These are phyloP conservation scores for Primulina eburnea DNA, from an alignment of 257 asterid species.

Conservation along the genomic window DNA sequence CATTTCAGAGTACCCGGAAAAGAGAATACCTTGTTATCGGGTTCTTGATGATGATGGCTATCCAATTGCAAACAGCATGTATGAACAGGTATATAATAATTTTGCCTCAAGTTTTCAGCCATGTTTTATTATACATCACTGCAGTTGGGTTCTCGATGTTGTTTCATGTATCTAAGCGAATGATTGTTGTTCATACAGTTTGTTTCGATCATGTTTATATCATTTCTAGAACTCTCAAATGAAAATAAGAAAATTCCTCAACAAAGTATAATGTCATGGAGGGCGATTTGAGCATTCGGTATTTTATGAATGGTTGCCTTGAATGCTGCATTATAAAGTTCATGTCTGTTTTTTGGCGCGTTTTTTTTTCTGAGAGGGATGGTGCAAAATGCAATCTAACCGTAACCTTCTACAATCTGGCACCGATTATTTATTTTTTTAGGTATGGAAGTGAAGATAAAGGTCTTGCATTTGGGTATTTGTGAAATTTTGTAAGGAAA, in stretches of 20 bases:
- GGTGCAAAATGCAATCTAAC: not conserved
- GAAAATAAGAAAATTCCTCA: not conserved
- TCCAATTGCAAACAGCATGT: conserved; percentile 42
- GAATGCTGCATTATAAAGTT: not conserved
- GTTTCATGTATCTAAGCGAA: not conserved
- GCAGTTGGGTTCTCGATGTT: not conserved
- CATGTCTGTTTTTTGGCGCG: not conserved
- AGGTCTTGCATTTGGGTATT: not conserved
- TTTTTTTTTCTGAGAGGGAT: not conserved
- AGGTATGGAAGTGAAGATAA: not conserved
- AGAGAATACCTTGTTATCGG: conserved; percentile 81
- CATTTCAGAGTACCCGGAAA: conserved; percentile 55
- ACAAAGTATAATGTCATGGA: not conserved
- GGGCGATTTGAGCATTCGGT: not conserved
- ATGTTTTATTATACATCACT: no score
- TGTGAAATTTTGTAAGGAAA: not conserved
- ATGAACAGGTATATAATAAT: conserved; percentile 47
- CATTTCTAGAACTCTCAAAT: not conserved
- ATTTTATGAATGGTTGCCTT: not conserved
- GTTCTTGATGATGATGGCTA: conserved; percentile 78
- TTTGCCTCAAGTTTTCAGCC: not conserved
- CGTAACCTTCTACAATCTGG: no score
- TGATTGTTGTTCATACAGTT: not conserved
- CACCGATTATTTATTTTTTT: not conserved
- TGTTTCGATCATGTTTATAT: not conserved